Base-by-base conservation (phyloP, 306 rosid genomes). In the Pachyrhizus erosus region DNA sequence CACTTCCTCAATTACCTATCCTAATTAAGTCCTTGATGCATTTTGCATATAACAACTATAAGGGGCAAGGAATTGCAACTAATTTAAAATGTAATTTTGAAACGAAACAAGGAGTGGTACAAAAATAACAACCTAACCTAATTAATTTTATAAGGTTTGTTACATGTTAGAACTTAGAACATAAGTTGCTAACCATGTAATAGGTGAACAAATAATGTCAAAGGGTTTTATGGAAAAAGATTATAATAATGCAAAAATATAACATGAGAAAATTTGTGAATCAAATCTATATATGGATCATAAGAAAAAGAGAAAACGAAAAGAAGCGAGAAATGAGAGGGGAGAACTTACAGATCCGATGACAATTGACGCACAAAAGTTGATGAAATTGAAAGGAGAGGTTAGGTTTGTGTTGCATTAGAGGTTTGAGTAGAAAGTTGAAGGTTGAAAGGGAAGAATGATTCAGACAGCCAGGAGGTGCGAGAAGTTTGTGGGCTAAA, bases 401-500 rank as follows among this genome's bases (percentile, higher is more conserved):
- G 75, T 31, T 77, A 65, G 82, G 76, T 48, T 78, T 65, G 7
- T 31, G 81, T 14, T 4, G n/a, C 20, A 9, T 58, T 58, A 1
- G 37, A 78, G 83, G 83, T 27, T 61, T 42, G 80, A 51, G 82
- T 58, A 85, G 75, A 85, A 80, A 29, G 66, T 84, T 31, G 73
- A 80, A 84, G 74, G 51, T 75, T 21, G 83, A 31, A 70, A 34
- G 23, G 73, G 23, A 15, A 39, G 52, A 18, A 68, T 52, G 67
- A 54, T 40, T 68, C 52, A 21, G 31, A 40, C 70, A 58, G 37
- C 69, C 68, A 46, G 12, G 26, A 31, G 20, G 48, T 18, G 70
- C 61, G 75, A 55, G 85, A 82, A 73, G 8, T 31, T 11, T 15
- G 1, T 46, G 31, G 72, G 49, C 15, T 23, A 4, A n/a, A 4